Conservation (phyloP, 2,329 filamentous ascomycete genomes). For the Neurospora crassa region DNA sequence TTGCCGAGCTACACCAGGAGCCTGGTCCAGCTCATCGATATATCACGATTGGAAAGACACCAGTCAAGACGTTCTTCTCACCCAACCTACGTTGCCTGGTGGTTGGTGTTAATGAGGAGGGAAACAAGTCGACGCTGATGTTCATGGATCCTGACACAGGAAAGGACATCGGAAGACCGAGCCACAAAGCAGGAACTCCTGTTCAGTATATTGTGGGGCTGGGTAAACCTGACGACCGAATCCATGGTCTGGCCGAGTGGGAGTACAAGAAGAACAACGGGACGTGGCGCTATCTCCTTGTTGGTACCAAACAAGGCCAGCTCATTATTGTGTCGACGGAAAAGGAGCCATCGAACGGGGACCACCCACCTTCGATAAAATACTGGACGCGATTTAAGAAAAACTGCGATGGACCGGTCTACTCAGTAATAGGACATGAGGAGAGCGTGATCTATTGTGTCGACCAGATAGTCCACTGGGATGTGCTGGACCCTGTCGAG, state of each 20-base stretch:
- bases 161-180: slow-evolving; percentile 36
- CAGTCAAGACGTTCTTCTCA: slow-evolving; percentile 45
- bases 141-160: slow-evolving; percentile 51
- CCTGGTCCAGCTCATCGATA: slow-evolving; percentile 39
- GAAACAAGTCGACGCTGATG: slow-evolving; percentile 35
- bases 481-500: slow-evolving; percentile 39
- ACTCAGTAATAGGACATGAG: slow-evolving; percentile 44
- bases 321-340: slow-evolving; percentile 47
- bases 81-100: slow-evolving; percentile 41
- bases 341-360: slow-evolving; percentile 15
- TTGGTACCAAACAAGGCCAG: slow-evolving; percentile 44
- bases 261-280: slow-evolving; percentile 45
- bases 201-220: slow-evolving; percentile 45
- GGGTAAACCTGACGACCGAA: slow-evolving; percentile 45
- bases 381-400: slow-evolving; percentile 47
- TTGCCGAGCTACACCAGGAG: slow-evolving; percentile 41
- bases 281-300: slow-evolving; percentile 52
- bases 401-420: slow-evolving; percentile 37
- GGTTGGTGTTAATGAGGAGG: slow-evolving; percentile 36
- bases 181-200: slow-evolving; percentile 30
- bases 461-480: slow-evolving; percentile 45
- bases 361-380: slow-evolving; percentile 27
- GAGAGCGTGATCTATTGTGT: slow-evolving; percentile 48
- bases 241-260: slow-evolving; percentile 58
- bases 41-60: slow-evolving; percentile 37